phyloP scores from a whole-genome alignment of 805 yeast species.

The Brettanomyces sp. region DNA sequence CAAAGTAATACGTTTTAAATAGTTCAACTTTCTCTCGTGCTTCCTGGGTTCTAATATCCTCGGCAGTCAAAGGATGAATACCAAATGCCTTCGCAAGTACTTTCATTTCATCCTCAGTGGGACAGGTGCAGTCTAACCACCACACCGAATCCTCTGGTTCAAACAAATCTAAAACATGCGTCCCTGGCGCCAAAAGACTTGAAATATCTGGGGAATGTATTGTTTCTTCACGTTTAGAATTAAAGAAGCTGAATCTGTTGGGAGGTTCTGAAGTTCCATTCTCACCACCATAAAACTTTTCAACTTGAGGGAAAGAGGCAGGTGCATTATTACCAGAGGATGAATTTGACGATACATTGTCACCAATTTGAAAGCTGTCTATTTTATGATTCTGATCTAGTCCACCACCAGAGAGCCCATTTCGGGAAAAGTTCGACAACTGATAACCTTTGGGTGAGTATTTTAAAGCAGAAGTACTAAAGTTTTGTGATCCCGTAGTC shows the following conservation, averaged over 20 bases:
- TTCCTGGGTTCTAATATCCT: constrained; percentile 94
- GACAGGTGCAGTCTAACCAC: constrained; percentile 95
- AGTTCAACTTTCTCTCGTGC: constrained; percentile 95
- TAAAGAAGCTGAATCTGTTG: constrained; percentile 76
- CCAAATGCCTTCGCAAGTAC: constrained; percentile 89
- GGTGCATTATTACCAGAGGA: neutral
- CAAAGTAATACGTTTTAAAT: constrained; percentile 84
- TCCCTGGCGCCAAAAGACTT: constrained; percentile 57
- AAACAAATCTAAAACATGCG: constrained; percentile 58
- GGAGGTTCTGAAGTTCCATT: constrained; percentile 28
- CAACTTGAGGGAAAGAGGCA: neutral
- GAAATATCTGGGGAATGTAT: constrained; percentile 84
- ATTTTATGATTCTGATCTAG: neutral
- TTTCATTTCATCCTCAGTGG: constrained; percentile 92
- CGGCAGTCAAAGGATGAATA: constrained; percentile 95
- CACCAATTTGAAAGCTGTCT: neutral
- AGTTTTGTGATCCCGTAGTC: constrained; percentile 28
- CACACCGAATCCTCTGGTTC: constrained; percentile 69
- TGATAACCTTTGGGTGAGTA: constrained; percentile 42
- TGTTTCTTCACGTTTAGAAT: constrained; percentile 76
- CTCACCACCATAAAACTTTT: neutral
- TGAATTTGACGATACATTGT: constrained; percentile 4
- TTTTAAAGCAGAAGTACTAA: constrained; percentile 45
- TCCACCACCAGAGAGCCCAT: neutral
- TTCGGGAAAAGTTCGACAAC: neutral